Evolutionary conservation across 441 rosid genomes (phyloP), one percentile per base, ranked within the genome.

Genomic region (Mallotus japonicus): DNA sequence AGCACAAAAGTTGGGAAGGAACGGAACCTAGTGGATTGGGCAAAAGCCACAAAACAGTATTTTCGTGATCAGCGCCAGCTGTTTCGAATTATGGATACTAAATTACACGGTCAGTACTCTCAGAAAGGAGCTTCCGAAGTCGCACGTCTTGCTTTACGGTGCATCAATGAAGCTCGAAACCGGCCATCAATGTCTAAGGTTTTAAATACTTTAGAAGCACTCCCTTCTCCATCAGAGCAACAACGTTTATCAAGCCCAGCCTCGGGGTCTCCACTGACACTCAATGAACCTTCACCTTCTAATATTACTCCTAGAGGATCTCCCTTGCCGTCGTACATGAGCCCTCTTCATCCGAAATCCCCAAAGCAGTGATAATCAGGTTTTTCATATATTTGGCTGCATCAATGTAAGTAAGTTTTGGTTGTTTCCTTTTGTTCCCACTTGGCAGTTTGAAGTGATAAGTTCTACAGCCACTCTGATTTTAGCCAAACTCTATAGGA

Each of bases 11-110:
- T 73, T 0, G 82, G 90, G 24, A 71, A 55, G 53, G 92, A 90
- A 79, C 84, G 87, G 63, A 83, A 80, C 74, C 87, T 89, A 7
- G 88, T 90, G 70, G 85, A 90, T 3, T 90, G 96, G 95, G 86
- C 82, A 0, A 83, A 65, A 77, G 88, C 90, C 28, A 24, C 28
- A 24, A 24, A 24, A 24, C 28, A 24, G 11, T 86, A 79, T 80
- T 74, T 90, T 74, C 76, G 83, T 19, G 84, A 87, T 54, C 85
- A 74, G 76, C 87, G 92, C 63, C 85, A 77, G 76, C 37, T 89
- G 69, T 89, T 82, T 74, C 79, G 91, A 55, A 84, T 89, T 32
- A 87, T 90, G 96, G 96, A 92, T 69, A 76, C 79, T 8, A 87
- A 72, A 64, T 79, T 90, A 73, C 80, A 78, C 63, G 96, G 91